Evolutionary conservation across 495 filamentous ascomycete genomes (phyloP), one percentile per base, ranked within the genome.

Genomic region (Collariella sp.): DNA sequence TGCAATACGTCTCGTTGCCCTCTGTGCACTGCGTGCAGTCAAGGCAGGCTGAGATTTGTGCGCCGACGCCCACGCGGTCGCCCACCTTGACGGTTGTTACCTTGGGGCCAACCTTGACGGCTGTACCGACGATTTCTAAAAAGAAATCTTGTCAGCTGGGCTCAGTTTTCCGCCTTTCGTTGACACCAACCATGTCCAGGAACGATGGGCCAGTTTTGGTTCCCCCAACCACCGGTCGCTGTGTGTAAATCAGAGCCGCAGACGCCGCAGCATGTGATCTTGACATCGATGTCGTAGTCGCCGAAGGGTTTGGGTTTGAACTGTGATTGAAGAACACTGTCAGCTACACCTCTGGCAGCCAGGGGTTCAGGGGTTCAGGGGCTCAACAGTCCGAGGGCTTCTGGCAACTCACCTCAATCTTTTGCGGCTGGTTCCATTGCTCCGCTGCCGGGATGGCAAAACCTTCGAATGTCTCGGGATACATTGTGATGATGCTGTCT

Each of bases 201-300:
- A 72, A 77, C 0, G 43, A 46, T 46, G 43, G 43, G 43, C 24
- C 24, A 46, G 43, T 46, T 46, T 15, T 46, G 9, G 43, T 81
- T 76, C 23, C 87, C 86, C 87, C 86, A 91, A 35, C 86, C 86
- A 50, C 85, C 82, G 46, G 77, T 87, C 50, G 86, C 82, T 40
- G 82, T 88, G 73, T 91, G 87, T 15, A 89, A 81, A 61, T 91
- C 88, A 22, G 79, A 85, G 10, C 84, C 86, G 67, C 87, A 89
- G 11, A 91, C 83, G 61, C 88, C 87, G 67, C 88, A 93, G 60
- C 67, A 69, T 46, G 70, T 67, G 57, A 73, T 73, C 62, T 74
- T 77, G 50, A 90, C 76, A 57, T 90, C 87, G 54, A 90, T 75
- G 60, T 90, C 86, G 70, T 83, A 70, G 44, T 85, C 81, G 39